Conservation (phyloP, 768 basidiomycete species). For the Paxillus involutus region DNA sequence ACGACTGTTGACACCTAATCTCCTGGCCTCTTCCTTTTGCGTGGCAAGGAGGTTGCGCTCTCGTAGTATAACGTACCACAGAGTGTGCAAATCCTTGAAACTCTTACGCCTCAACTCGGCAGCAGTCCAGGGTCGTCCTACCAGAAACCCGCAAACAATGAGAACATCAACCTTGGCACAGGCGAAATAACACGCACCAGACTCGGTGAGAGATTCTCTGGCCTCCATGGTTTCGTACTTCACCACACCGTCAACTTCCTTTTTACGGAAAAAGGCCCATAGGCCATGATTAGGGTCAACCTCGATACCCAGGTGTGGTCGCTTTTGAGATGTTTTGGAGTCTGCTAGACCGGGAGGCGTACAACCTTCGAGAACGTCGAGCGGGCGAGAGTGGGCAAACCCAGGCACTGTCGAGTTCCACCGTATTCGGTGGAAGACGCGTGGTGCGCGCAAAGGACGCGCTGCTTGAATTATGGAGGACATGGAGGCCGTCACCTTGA, state of each 20-base stretch:
- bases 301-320: conserved; percentile 43
- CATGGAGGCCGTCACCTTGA: conserved; percentile 12
- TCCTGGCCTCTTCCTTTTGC: conserved; percentile 75
- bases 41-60: conserved; percentile 91
- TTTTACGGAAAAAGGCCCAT: conserved; percentile 72
- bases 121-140: conserved; percentile 87
- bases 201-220: conserved; percentile 29
- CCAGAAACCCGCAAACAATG: conserved; percentile 4
- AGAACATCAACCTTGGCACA: background rate
- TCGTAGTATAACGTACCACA: conserved; percentile 90
- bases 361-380: background rate
- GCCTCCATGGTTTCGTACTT: conserved; percentile 50
- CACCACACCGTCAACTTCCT: conserved; percentile 49
- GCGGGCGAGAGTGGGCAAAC: background rate
- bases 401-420: conserved; percentile 19
- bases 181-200: conserved; percentile 31
- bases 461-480: conserved; percentile 17
- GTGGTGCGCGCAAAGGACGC: conserved; percentile 17
- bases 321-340: conserved; percentile 29
- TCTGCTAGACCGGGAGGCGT: background rate
- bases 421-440: conserved; percentile 14
- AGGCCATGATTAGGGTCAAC: conserved; percentile 70
- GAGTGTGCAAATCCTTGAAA: conserved; percentile 89
- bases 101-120: conserved; percentile 86
- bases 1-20: conserved; percentile 47